A percentile compares a stretch with the other conserved stretches of the same genome.
phyloP scores from a whole-genome alignment of 768 basidiomycete species.

The Glaciozyma martinii region DNA sequence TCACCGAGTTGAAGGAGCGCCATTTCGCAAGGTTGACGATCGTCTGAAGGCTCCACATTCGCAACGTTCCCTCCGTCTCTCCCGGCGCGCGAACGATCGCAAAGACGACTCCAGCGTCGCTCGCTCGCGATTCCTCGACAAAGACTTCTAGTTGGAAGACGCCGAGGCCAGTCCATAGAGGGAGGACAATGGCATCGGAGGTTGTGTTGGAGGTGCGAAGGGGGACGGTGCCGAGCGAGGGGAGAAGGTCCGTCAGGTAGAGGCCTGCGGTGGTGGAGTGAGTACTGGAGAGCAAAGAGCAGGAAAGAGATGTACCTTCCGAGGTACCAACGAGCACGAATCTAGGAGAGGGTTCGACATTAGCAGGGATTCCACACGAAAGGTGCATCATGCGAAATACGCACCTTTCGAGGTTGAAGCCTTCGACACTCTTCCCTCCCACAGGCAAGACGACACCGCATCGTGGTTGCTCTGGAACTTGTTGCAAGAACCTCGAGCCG shows the following conservation, averaged over 20 bases:
- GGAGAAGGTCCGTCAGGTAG: constrained; percentile 12
- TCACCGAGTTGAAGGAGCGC: constrained; percentile 11
- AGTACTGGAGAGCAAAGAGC: neutral
- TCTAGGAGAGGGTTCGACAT: neutral
- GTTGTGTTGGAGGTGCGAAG: neutral
- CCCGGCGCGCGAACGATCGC: neutral
- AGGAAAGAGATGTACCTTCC: neutral
- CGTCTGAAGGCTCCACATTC: constrained; percentile 20
- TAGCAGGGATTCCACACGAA: neutral
- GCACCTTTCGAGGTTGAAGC: neutral
- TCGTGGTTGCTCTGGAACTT: constrained; percentile 2
- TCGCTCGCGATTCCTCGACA: neutral
- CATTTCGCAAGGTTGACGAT: constrained; percentile 22
- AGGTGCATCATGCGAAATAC: neutral
- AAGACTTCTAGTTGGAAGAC: constrained; percentile 12
- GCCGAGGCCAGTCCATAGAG: constrained; percentile 11
- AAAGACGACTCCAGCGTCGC: neutral
- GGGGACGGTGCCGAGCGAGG: constrained; percentile 1
- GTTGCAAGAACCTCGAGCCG: constrained; percentile 14
- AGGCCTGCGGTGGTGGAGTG: constrained; percentile 4
- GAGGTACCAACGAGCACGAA: constrained; percentile 17
- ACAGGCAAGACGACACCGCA: neutral
- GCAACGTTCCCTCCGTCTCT: neutral
- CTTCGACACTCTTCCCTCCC: neutral
- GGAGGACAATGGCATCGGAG: neutral